A percentile compares a stretch with the other conserved stretches of the same genome.
These are phyloP conservation scores for Cyclotella sp. DNA, from an alignment of 108 stramenopile genomes.

Conservation along the genomic window DNA sequence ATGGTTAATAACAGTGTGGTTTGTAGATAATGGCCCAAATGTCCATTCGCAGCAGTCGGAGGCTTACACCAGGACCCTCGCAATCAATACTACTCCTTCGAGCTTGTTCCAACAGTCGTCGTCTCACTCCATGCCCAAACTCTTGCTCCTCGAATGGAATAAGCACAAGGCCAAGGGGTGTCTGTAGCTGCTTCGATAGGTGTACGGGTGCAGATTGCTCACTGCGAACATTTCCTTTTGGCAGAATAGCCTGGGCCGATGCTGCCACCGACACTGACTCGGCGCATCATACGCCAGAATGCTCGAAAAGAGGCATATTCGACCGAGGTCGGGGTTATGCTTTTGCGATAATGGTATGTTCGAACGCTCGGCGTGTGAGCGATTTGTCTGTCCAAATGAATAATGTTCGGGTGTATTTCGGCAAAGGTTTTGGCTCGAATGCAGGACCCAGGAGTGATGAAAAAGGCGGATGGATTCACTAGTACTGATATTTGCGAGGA, in stretches of 20 bases:
- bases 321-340: slow-evolving; percentile 61
- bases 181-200: slow-evolving; percentile 56
- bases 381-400: slow-evolving; percentile 60
- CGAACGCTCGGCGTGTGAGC: slow-evolving; percentile 72
- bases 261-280: slow-evolving; percentile 38
- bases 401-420: slow-evolving; percentile 72
- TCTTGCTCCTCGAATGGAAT: slow-evolving; percentile 53
- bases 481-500: slow-evolving; percentile 45
- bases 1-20: too few relatives aligned
- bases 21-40: too few relatives aligned
- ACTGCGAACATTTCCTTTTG: slow-evolving; percentile 51
- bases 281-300: slow-evolving; percentile 70
- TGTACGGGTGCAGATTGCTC: slow-evolving; percentile 61
- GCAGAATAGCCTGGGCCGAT: slow-evolving; percentile 54
- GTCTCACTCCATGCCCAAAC: slow-evolving; percentile 60
- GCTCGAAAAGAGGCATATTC: slow-evolving; percentile 68
- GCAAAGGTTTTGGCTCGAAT: slow-evolving; percentile 65
- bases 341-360: slow-evolving; percentile 58
- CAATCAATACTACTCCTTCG: too few relatives aligned
- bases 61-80: too few relatives aligned
- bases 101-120: too few relatives aligned
- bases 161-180: slow-evolving; percentile 43
- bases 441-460: slow-evolving; percentile 56
- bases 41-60: too few relatives aligned
- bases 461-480: slow-evolving; percentile 43